Evolutionary conservation across 768 basidiomycete genomes (phyloP), one percentile per base, ranked within the genome.

Genomic region (Boletales sp.): DNA sequence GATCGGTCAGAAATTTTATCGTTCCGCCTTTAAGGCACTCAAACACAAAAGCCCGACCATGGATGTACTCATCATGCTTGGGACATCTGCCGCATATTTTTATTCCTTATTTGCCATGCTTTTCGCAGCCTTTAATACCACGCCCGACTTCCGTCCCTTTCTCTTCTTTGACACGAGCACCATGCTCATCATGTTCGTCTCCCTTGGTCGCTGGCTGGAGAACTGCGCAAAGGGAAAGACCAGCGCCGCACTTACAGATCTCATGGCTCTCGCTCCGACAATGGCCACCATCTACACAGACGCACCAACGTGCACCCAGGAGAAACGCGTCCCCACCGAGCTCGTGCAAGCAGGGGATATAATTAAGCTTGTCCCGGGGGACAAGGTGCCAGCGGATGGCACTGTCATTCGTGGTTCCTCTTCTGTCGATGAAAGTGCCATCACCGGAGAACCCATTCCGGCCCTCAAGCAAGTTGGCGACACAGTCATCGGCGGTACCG

Each of bases 111-210:
- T 81, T 53, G 70, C 79, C 41, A 78, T 99, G 74, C 39, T 90
- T 53, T 72, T 72, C 44, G 87, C 90, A 7, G 65, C 76, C 4
- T 77, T 86, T 68, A 82, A 83, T 60, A 68, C 75, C 5, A 80
- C 86, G 10, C 77, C 85, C 0, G 77, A 77, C 38, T 90, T 78
- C 64, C 85, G 81, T 17, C 95, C 96, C 2, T 80, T 87, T 65
- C 79, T 93, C 40, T 98, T 98, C 72, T 98, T 98, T 73, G 96
- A 99, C 71, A 98, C 96, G 2, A 96, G 92, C 62, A 96, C 96
- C 17, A 98, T 97, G 96, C 75, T 99, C 54, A 86, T 99, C 78
- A 90, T 87, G 73, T 98, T 99, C 67, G 88, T 98, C 60, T 94
- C 92, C 3, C 80, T 98, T 13, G 96, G 96, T 5, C 84, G 96